Percentiles rank a stretch among this genome's conserved stretches.
Evolutionary conservation across 345 rosid genomes (phyloP).

Genomic region (Theobroma cacao): DNA sequence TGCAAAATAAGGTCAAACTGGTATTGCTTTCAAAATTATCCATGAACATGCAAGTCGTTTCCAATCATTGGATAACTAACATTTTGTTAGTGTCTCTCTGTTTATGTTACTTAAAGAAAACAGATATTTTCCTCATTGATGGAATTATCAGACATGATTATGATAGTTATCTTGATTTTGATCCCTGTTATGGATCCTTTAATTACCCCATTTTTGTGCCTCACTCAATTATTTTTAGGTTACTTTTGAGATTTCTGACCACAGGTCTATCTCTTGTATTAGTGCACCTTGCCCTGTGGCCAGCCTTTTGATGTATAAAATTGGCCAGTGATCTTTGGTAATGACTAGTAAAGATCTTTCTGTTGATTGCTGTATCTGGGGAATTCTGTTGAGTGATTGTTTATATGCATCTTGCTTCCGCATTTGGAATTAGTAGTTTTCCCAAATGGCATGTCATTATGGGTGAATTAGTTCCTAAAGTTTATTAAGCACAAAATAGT

Average conservation of each 20-base stretch:
- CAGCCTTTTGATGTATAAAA: not conserved
- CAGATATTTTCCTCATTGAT: not conserved
- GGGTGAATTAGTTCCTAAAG: not conserved
- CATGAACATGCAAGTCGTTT: not conserved
- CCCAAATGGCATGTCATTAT: not conserved
- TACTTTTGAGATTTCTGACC: not conserved
- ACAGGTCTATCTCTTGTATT: not conserved
- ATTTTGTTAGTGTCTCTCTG: not conserved
- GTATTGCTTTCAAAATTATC: not conserved
- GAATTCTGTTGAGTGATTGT: not conserved
- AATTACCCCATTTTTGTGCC: not conserved
- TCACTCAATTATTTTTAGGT: not conserved
- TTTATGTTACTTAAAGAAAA: not conserved
- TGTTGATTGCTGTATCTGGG: not conserved
- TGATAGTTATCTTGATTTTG: not conserved
- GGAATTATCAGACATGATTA: not conserved
- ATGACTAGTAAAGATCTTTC: not conserved
- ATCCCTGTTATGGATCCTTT: not conserved
- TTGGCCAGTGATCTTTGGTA: not conserved
- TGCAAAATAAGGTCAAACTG: constrained; percentile 16
- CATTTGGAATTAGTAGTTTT: not conserved
- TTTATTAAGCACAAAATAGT: not conserved
- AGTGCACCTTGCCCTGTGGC: not conserved
- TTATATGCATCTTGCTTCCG: not conserved
- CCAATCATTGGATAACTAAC: not conserved